phyloP scores from a whole-genome alignment of 2,329 filamentous ascomycete genomes.

The Emmonsia crescens region DNA sequence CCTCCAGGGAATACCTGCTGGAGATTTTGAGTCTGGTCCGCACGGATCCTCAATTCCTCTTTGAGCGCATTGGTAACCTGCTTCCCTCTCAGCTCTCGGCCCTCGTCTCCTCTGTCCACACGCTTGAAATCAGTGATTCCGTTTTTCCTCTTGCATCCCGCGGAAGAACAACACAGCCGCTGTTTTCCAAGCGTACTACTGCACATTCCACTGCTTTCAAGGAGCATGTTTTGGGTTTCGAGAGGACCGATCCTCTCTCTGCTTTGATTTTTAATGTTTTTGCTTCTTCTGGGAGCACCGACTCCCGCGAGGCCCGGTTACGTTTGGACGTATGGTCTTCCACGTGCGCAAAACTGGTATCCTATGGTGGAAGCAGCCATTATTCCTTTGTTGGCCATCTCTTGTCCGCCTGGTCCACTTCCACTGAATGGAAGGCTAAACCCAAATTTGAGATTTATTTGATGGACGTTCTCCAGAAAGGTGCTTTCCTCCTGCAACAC shows the following conservation, averaged over 20 bases:
- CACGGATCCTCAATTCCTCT: constrained; percentile 78
- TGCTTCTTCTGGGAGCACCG: constrained; percentile 70
- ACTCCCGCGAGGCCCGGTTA: constrained; percentile 68
- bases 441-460: constrained; percentile 87
- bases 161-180: constrained; percentile 39
- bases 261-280: constrained; percentile 81
- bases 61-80: constrained; percentile 66
- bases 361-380: constrained; percentile 61
- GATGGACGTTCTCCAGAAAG: constrained; percentile 88
- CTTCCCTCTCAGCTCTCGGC: constrained; percentile 64
- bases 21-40: constrained; percentile 72
- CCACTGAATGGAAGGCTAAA: constrained; percentile 82
- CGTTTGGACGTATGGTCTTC: constrained; percentile 82
- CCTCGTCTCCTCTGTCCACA: constrained; percentile 67
- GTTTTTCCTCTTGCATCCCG: constrained; percentile 59
- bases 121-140: constrained; percentile 70
- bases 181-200: constrained; percentile 37
- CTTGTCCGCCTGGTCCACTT: constrained; percentile 75
- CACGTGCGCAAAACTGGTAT: constrained; percentile 71
- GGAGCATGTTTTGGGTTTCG: constrained; percentile 76
- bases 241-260: constrained; percentile 76
- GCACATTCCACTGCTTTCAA: constrained; percentile 52
- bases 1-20: constrained; percentile 63
- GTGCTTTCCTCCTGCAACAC: constrained; percentile 79
- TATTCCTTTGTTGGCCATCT: constrained; percentile 75